Evolutionary conservation across 208 protist species (phyloP), one percentile per base, ranked within the genome.

Genomic region (Jaenimonas drosophilae): DNA sequence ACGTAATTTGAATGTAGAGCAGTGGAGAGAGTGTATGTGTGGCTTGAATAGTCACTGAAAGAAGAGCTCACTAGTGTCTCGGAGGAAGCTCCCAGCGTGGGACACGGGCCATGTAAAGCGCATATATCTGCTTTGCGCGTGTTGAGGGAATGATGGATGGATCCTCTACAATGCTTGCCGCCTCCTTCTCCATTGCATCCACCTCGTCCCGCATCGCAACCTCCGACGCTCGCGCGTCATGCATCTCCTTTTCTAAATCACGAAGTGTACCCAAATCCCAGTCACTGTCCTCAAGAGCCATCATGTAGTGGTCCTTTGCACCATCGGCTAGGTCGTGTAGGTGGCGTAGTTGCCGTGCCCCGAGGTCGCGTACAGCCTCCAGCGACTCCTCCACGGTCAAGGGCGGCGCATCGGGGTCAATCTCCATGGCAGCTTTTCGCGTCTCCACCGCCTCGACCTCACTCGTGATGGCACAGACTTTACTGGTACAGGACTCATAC

Each of bases 261-360:
- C 33, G 56, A 9, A 56, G 42, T 6, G 54, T 30, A 17, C 43
- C 32, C 21, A 76, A 38, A 29, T 76, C 68, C 19, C 47, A 45
- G 27, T 69, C 62, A 40, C 68, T 76, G 52, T 76, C 68, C 36
- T 76, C 68, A 20, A 76, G 45, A 0, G 68, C 43, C 37, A 76
- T 55, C 45, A 76, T 33, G 46, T 76, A 76, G 34, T 59, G 52
- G 26, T 76, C 54, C 0, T 36, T 34, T 28, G n/a, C 12, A 23
- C 42, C 42, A 21, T 26, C 42, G 7, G 42, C n/a, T n/a, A n/a
- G n/a, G n/a, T 32, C n/a, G 31, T 32, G 26, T 48, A 14, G 11
- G n/a, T 26, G 24, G 14, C 12, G 24, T 34, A 34, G 24, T 48
- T 48, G 21, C 5, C 23, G 9, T 46, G 51, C 4, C 60, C n/a